A percentile compares a stretch with the other conserved stretches of the same genome.
phyloP scores from a whole-genome alignment of 805 yeast genomes.

The Candida ponderosae region DNA sequence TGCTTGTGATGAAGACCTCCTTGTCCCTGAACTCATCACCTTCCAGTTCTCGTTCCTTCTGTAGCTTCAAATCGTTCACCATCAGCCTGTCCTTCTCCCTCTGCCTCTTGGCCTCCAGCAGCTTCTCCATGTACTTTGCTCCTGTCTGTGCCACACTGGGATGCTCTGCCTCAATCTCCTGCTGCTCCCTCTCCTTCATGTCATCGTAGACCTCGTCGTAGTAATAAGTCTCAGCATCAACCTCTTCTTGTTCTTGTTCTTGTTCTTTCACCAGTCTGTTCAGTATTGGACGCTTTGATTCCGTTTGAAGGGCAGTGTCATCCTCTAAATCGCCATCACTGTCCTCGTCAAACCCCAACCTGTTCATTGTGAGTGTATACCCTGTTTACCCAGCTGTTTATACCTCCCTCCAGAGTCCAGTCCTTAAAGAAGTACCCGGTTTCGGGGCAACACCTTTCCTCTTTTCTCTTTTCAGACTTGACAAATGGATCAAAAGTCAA shows the following conservation, averaged over 20 bases:
- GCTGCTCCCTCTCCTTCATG: slow-evolving; percentile 22
- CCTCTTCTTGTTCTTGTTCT: slow-evolving; percentile 4
- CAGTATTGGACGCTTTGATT: no score
- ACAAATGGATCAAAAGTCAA: no score
- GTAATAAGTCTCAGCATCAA: slow-evolving; percentile 21
- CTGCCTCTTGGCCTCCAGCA: slow-evolving; percentile 35
- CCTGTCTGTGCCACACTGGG: slow-evolving; percentile 2
- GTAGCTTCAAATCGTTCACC: slow-evolving; percentile 28
- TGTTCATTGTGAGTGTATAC: no score
- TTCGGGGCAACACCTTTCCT: no score
- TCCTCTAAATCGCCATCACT: background rate
- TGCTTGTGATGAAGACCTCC: slow-evolving; percentile 40
- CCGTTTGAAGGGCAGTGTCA: background rate
- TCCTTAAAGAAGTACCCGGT: no score
- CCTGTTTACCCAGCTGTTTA: no score
- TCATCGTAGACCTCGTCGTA: slow-evolving; percentile 43
- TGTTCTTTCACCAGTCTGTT: no score
- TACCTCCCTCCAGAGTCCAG: no score
- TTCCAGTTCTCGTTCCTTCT: slow-evolving; percentile 30
- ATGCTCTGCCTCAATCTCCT: slow-evolving; percentile 4
- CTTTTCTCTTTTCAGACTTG: no score
- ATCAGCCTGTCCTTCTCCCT: slow-evolving; percentile 39
- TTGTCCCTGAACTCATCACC: slow-evolving; percentile 29
- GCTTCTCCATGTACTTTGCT: slow-evolving; percentile 29
- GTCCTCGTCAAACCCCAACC: background rate